Evolutionary conservation across 106 monocot genomes (phyloP), one percentile per base, ranked within the genome.

Genomic region (Acorus calamus): DNA sequence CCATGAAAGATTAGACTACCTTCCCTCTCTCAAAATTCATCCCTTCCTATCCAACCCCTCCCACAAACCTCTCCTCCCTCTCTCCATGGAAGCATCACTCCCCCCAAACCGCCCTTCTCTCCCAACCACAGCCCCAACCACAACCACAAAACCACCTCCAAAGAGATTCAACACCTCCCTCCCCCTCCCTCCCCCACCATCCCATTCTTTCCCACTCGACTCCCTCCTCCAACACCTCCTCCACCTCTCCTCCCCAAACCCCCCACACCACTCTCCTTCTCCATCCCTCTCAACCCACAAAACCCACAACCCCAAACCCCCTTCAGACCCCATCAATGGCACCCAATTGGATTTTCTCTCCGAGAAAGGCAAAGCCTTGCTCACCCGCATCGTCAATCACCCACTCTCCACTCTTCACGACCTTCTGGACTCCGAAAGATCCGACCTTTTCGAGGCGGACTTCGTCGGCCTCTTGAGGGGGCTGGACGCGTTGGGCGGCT

Each of bases 81-180:
- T 12, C 86, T 92, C 88, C 88, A 92, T 52, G 81, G 82, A 60
- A 53, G 73, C 57, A 45, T 79, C 68, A 73, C 80, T 14, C 74
- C 79, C 3, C 84, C 28, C 28, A 28, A 28, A 75, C 79, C 70
- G 82, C 2, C 92, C 92, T 2, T 44, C 77, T 51, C 71, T 77
- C 41, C 87, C 87, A 10, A 14, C n/a, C n/a, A n/a, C n/a, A n/a
- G n/a, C n/a, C n/a, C n/a, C n/a, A n/a, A n/a, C 55, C 47, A 75
- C 69, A n/a, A 43, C 73, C 11, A 10, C 65, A 43, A 74, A 74
- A 41, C 46, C 60, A 44, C 50, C 68, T 53, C 81, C 47, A 47
- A 84, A 75, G 47, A 85, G 76, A 2, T 84, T 88, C 78, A 81
- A 69, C 63, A 66, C 81, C n/a, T 67, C 78, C 2, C 75, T 74